These are phyloP conservation scores for Furcasterigmium furcatum DNA, from an alignment of 2,329 filamentous ascomycete genomes.

Conservation along the genomic window DNA sequence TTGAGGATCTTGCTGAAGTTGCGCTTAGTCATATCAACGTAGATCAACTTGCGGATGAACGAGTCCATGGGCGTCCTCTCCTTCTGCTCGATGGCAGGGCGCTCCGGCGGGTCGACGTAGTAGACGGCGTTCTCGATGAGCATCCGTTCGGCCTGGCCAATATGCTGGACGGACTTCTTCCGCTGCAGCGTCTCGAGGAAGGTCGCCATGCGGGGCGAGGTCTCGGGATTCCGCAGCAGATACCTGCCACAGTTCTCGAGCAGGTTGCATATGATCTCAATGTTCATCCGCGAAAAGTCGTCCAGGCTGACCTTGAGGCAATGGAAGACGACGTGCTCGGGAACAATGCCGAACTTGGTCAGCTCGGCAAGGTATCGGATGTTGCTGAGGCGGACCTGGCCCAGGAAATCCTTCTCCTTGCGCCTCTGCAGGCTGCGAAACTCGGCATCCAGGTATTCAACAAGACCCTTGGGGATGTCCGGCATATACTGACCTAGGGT, in stretches of 20 bases:
- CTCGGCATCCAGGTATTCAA: slow-evolving; percentile 91
- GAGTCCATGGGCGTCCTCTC: slow-evolving; percentile 91
- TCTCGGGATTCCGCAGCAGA: slow-evolving; percentile 87
- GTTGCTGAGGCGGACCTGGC: slow-evolving; percentile 88
- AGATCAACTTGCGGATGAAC: slow-evolving; percentile 89
- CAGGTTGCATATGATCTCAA: slow-evolving; percentile 95
- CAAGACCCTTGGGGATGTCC: slow-evolving; percentile 88
- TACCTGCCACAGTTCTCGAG: slow-evolving; percentile 96
- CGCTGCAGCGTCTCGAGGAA: slow-evolving; percentile 93
- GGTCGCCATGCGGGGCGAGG: slow-evolving; percentile 85
- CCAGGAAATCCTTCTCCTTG: slow-evolving; percentile 96
- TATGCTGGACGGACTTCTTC: slow-evolving; percentile 93
- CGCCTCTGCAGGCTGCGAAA: slow-evolving; percentile 94
- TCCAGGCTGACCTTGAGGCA: slow-evolving; percentile 97
- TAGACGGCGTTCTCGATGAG: slow-evolving; percentile 97
- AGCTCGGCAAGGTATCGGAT: slow-evolving; percentile 97
- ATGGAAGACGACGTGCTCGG: slow-evolving; percentile 98
- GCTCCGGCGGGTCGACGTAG: slow-evolving; percentile 92
- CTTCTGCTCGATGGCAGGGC: slow-evolving; percentile 93
- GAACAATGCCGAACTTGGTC: slow-evolving; percentile 96
- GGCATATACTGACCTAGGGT: slow-evolving; percentile 92
- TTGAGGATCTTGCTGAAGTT: slow-evolving; percentile 93
- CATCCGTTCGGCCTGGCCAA: slow-evolving; percentile 96
- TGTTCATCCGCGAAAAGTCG: slow-evolving; percentile 98
- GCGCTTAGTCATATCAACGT: slow-evolving; percentile 89